Percentiles rank a stretch among this genome's conserved stretches.
Evolutionary conservation across 805 yeast genomes (phyloP).

Genomic region (Lachancea waltii): DNA sequence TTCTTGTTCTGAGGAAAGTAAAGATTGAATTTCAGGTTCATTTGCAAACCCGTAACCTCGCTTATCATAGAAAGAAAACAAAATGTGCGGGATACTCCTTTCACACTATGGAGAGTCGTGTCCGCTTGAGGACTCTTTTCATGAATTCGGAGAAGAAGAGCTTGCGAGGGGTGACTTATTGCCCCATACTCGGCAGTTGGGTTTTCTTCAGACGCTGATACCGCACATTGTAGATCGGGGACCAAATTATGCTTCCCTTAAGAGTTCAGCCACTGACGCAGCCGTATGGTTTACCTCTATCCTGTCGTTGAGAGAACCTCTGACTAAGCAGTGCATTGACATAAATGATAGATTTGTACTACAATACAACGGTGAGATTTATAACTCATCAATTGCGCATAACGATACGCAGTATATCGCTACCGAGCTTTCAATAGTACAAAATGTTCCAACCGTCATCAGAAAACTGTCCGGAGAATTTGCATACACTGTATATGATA

Average conservation of each 20-base stretch:
- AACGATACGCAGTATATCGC: slow-evolving; percentile 63
- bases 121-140: slow-evolving; percentile 10
- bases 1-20: no score
- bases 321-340: slow-evolving; percentile 63
- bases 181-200: slow-evolving; percentile 1
- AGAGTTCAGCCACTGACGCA: slow-evolving; percentile 8
- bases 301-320: slow-evolving; percentile 72
- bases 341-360: slow-evolving; percentile 37
- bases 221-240: slow-evolving; percentile 54
- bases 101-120: slow-evolving; percentile 19
- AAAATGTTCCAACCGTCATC: slow-evolving; percentile 30
- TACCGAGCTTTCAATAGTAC: slow-evolving; percentile 34
- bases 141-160: slow-evolving; percentile 17
- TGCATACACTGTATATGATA: slow-evolving; percentile 54
- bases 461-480: slow-evolving; percentile 68
- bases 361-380: slow-evolving; percentile 90
- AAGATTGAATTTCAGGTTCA: no score
- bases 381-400: slow-evolving; percentile 47
- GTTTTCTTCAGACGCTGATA: slow-evolving; percentile 32
- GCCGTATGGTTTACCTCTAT: slow-evolving; percentile 58
- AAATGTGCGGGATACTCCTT: slow-evolving; percentile 56
- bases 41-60: no score
- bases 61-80: not conserved
- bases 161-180: not conserved
- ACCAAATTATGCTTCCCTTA: slow-evolving; percentile 46